Percentiles rank a stretch among this genome's conserved stretches.
Evolutionary conservation across 192 early-diverging fungal species (phyloP).

Genomic region (Radiomyces spectabilis): DNA sequence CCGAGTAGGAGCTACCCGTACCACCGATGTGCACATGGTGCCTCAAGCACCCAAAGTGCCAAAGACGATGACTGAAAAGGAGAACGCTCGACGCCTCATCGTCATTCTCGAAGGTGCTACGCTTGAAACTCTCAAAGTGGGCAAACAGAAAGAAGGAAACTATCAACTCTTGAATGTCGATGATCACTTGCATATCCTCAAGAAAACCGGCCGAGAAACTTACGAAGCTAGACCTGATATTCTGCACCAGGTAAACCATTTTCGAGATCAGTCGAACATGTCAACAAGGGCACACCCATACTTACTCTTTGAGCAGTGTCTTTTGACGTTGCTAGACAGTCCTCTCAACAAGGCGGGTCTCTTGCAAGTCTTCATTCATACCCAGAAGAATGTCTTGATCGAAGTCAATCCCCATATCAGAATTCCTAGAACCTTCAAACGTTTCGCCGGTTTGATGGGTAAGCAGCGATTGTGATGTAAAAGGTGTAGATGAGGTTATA

Average conservation of each 20-base stretch:
- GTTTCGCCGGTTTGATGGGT: conserved; percentile 97
- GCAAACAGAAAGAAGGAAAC: conserved; percentile 63
- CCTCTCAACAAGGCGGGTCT: conserved; percentile 98
- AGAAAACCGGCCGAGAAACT: conserved; percentile 71
- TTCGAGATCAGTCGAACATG: too few species aligned
- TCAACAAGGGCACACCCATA: neutral
- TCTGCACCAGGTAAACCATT: conserved; percentile 86
- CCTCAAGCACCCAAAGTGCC: conserved; percentile 72
- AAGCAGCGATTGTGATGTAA: conserved; percentile 6
- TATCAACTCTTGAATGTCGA: conserved; percentile 96
- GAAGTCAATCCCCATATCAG: conserved; percentile 97
- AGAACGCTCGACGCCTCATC: conserved; percentile 75
- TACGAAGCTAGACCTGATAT: conserved; percentile 89
- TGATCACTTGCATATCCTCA: conserved; percentile 87
- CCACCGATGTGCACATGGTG: conserved; percentile 40
- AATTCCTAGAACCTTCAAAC: conserved; percentile 99
- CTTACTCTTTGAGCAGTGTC: conserved; percentile 58
- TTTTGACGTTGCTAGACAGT: conserved; percentile 92
- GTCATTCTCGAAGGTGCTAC: conserved; percentile 88
- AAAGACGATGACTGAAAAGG: conserved; percentile 68
- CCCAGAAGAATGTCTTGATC: conserved; percentile 88
- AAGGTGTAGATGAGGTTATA: neutral
- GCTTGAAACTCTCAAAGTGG: conserved; percentile 88
- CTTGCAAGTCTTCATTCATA: conserved; percentile 98
- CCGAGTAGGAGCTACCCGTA: conserved; percentile 19